Base-by-base conservation (phyloP, 2,329 filamentous ascomycete species). In the Cadophora sp. region DNA sequence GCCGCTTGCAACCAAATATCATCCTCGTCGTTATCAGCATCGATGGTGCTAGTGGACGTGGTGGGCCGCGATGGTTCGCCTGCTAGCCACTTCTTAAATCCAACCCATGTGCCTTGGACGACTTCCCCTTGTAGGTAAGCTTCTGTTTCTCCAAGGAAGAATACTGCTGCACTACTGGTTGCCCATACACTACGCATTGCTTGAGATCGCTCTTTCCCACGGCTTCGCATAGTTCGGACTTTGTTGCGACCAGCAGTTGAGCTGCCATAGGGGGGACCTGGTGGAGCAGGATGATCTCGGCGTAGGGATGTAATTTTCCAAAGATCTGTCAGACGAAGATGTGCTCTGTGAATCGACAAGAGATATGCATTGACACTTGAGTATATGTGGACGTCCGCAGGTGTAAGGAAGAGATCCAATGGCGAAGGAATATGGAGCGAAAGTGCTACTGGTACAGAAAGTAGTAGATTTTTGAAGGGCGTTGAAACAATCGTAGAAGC, bases 41-140 rank as follows among this genome's bases (percentile, higher is more conserved):
- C 73, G 1, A 24, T 36, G 3, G 65, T 36, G n/a, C 58, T 56
- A 45, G 68, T 69, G 20, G 70, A 53, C 3, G 71, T 66, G 11
- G 67, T 51, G 18, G 71, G 70, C 9, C 66, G 62, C 14, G 70
- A 70, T 27, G 68, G 43, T 27, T 71, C 72, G 5, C 74, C 64
- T 45, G 83, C 83, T 20, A 97, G 82, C 93, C 94, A 97, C 16
- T 79, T 78, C 62, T 91, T 87, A 73, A 98, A 94, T 61, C 91
- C 89, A 18, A 90, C 86, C 88, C 94, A 97, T 1, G 93, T 89
- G 39, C 89, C 89, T 67, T 89, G 87, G 16, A 97, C 90, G 7
- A 98, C 90, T 75, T 97, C 94, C 0, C 92, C 93, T 78, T 97
- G 95, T 53, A 98, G 88, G 74, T 97, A 98, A 3, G 89, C 89